These are phyloP conservation scores for Backusella liffmaniae DNA, from an alignment of 192 early-diverging fungal species.

Conservation along the genomic window DNA sequence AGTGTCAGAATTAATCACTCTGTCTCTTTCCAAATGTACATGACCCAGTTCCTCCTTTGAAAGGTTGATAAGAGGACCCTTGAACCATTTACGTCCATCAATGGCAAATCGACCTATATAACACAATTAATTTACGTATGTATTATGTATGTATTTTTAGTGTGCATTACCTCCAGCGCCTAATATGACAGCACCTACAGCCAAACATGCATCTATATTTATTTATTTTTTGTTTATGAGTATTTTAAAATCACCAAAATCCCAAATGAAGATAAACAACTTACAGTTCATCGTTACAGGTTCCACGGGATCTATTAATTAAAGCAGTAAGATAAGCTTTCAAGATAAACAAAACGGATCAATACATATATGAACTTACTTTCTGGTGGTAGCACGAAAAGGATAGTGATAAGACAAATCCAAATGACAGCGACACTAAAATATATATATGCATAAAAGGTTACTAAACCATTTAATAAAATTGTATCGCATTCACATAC, in stretches of 20 bases:
- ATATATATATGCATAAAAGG: not conserved
- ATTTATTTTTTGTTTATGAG: not conserved
- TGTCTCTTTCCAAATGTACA: not conserved
- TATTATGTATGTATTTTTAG: not conserved
- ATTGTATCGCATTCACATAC: not conserved
- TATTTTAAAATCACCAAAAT: not conserved
- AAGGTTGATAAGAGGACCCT: constrained; percentile 14
- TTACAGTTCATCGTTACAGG: constrained; percentile 2
- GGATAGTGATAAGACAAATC: not conserved
- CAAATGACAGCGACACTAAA: not conserved
- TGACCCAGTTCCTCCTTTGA: not conserved
- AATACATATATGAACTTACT: not conserved
- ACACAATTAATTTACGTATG: not conserved
- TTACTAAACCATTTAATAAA: not conserved
- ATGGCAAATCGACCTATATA: constrained; percentile 7
- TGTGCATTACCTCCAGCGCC: not conserved
- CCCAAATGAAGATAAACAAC: not conserved
- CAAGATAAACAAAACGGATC: not conserved
- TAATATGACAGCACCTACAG: not conserved
- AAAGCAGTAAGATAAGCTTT: not conserved
- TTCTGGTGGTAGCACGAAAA: not conserved
- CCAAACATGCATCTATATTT: not conserved
- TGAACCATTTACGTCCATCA: constrained; percentile 20
- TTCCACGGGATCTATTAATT: not conserved
- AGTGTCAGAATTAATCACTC: not conserved